Percentiles rank a stretch among this genome's conserved stretches.
Evolutionary conservation across 306 rosid species (phyloP).

Genomic region (Acacia acuminata): DNA sequence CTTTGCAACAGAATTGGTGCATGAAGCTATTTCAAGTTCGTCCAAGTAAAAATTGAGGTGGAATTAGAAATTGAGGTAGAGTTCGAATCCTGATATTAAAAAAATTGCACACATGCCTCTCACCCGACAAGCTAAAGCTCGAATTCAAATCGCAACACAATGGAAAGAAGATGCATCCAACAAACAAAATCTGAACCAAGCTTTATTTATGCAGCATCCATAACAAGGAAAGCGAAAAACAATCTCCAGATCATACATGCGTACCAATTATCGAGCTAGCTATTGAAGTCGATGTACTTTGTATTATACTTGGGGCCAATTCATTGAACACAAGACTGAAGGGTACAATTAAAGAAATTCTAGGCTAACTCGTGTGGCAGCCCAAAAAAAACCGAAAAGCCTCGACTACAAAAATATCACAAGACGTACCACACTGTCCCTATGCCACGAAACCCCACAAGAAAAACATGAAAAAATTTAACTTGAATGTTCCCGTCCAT

Average conservation of each 20-base stretch:
- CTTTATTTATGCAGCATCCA: slow-evolving; percentile 17
- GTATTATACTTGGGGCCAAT: slow-evolving; percentile 40
- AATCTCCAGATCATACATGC: slow-evolving; percentile 26
- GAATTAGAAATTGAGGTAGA: too few relatives aligned
- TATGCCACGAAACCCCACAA: slow-evolving; percentile 38
- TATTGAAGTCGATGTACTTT: slow-evolving; percentile 39
- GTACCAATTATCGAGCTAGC: slow-evolving; percentile 23
- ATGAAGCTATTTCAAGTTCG: background rate
- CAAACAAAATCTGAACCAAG: slow-evolving; percentile 1
- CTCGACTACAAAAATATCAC: slow-evolving; percentile 70
- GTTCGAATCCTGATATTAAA: too few relatives aligned
- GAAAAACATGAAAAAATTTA: slow-evolving; percentile 44
- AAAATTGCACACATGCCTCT: background rate
- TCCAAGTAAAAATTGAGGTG: background rate
- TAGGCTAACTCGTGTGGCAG: slow-evolving; percentile 53
- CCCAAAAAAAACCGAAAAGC: slow-evolving; percentile 68
- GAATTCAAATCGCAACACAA: background rate
- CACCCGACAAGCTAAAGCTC: background rate
- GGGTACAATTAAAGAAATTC: slow-evolving; percentile 47
- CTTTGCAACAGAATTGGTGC: background rate
- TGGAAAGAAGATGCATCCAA: background rate
- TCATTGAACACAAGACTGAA: slow-evolving; percentile 44
- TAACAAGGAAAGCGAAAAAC: slow-evolving; percentile 5
- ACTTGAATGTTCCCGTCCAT: slow-evolving; percentile 47
- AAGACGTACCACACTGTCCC: slow-evolving; percentile 41